These are phyloP conservation scores for Rhodotorula taiwanensis DNA, from an alignment of 768 basidiomycete genomes.

Conservation along the genomic window DNA sequence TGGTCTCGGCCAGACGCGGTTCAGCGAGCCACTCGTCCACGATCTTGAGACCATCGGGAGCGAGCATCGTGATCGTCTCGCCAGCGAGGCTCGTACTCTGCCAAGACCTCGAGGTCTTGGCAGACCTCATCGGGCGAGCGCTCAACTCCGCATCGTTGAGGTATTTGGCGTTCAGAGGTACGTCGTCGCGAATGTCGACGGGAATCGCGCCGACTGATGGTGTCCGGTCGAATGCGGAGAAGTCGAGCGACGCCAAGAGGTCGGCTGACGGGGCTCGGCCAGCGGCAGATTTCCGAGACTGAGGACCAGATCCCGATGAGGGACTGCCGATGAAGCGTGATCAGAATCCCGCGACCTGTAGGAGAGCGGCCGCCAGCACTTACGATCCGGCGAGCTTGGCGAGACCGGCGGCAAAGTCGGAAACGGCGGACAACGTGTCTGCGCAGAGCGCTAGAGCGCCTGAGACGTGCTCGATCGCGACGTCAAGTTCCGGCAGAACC, in stretches of 20 bases:
- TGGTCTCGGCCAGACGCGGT: not conserved
- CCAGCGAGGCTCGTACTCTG: conserved; percentile 53
- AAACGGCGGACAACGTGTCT: conserved; percentile 43
- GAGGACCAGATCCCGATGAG: too few relatives aligned
- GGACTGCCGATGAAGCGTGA: too few relatives aligned
- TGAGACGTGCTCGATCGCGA: conserved; percentile 17
- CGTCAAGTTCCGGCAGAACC: conserved; percentile 29
- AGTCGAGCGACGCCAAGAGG: conserved; percentile 55
- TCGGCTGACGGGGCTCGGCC: too few relatives aligned
- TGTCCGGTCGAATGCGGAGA: conserved; percentile 65
- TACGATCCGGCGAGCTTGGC: not conserved
- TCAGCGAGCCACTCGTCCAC: conserved; percentile 63
- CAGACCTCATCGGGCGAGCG: conserved; percentile 60
- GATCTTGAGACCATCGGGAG: conserved; percentile 57
- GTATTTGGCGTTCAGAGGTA: conserved; percentile 82
- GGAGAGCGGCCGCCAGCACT: too few relatives aligned
- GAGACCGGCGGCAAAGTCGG: conserved; percentile 39
- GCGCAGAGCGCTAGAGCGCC: conserved; percentile 43
- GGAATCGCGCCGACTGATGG: conserved; percentile 72
- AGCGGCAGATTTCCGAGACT: not conserved
- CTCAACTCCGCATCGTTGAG: conserved; percentile 58
- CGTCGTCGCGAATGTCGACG: conserved; percentile 84
- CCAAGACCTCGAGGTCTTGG: conserved; percentile 35
- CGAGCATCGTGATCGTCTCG: conserved; percentile 76
- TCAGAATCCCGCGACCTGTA: too few relatives aligned